Evolutionary conservation across 2,329 filamentous ascomycete species (phyloP), one percentile per base, ranked within the genome.

Genomic region (Penicillium capsulatum): DNA sequence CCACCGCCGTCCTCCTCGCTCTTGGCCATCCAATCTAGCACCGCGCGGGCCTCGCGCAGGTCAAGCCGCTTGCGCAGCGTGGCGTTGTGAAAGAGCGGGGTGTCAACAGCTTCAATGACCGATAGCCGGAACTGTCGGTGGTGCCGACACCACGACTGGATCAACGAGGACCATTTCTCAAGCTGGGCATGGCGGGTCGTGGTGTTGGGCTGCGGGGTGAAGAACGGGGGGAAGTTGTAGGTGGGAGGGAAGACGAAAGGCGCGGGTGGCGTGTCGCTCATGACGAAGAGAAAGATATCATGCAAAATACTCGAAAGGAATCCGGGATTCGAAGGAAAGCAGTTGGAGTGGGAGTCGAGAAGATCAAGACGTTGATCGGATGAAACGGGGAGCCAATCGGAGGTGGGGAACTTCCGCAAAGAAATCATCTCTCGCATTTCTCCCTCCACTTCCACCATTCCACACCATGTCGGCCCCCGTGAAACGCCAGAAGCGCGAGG

Each of bases 131-230:
- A 95, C 59, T 90, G 70, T 53, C 79, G 81, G 70, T 91, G 75
- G 68, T 86, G 77, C 0, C 80, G 79, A 67, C 85, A 87, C 81
- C 94, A 96, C 59, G 82, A 67, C 45, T 89, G 87, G 59, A 97
- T 80, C 11, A 96, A 79, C 20, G 79, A 66, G n/a, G 84, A 81
- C 92, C 92, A 98, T 67, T 90, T 90, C 43, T 77, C 72, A 45
- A 89, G 81, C 76, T 72, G 71, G 2, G 66, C 61, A 38, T 64
- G 61, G 29, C 67, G 65, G 19, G 70, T 72, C 38, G 58, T 59
- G 40, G 59, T 60, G 48, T 70, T 73, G 22, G 67, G 67, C 56
- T 73, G 70, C 31, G 67, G 64, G 44, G 65, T 70, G 67, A 67
- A 69, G 63, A 70, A 73, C 59, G 81, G 73, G 66, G 79, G 72